Conservation (phyloP, 1,284 basidiomycete species). For the Ganoderma lingzhi region DNA sequence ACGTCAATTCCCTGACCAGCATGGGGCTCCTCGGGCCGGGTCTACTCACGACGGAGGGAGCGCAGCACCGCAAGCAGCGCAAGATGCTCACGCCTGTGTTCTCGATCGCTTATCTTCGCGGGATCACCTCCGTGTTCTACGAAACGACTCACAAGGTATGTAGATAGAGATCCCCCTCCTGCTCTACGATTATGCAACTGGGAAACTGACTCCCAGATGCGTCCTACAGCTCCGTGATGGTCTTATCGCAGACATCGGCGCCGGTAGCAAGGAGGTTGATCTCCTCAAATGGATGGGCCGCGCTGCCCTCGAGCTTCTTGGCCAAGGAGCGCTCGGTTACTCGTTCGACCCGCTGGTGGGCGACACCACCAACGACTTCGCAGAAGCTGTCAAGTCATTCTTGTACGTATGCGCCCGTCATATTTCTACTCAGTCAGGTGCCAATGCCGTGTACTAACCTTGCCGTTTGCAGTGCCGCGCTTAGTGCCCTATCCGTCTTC, state of each 20-base stretch:
- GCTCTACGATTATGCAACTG: no score
- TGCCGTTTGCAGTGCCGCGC: conserved; percentile 1
- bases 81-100: conserved; percentile 29
- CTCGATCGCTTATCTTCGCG: conserved; percentile 20
- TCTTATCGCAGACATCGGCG: conserved; percentile 23
- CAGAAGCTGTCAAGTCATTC: conserved; percentile 34
- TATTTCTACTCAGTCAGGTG: background rate
- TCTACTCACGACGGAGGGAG: conserved; percentile 25
- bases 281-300: conserved; percentile 46
- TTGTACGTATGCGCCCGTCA: conserved; percentile 23
- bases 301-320: conserved; percentile 49
- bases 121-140: conserved; percentile 19
- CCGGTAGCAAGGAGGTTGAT: conserved; percentile 40
- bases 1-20: conserved; percentile 12
- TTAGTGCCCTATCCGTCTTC: conserved; percentile 9
- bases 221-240: conserved; percentile 18
- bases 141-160: conserved; percentile 21
- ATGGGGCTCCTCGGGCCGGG: conserved; percentile 31
- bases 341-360: conserved; percentile 46
- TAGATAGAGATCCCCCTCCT: background rate
- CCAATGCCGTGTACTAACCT: background rate
- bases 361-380: conserved; percentile 39
- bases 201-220: background rate
- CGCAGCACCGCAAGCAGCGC: conserved; percentile 19
- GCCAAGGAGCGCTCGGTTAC: conserved; percentile 48